phyloP scores from a whole-genome alignment of 257 asterid genomes.

The Nicotiana knightiana region DNA sequence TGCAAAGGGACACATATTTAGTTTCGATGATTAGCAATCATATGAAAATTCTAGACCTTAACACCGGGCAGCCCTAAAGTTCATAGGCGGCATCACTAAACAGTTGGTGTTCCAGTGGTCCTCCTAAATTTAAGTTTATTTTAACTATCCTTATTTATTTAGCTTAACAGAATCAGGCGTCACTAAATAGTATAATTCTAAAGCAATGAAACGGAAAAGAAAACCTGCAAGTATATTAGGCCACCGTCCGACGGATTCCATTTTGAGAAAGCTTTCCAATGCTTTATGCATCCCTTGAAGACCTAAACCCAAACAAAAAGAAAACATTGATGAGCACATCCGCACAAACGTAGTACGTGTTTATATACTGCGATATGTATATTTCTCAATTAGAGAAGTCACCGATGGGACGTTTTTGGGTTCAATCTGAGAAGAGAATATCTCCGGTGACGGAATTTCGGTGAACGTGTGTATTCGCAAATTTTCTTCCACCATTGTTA shows the following conservation, averaged over 20 bases:
- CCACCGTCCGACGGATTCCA: constrained; percentile 84
- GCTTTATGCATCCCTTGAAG: constrained; percentile 54
- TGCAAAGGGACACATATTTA: neutral
- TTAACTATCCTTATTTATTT: neutral
- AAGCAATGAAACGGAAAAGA: neutral
- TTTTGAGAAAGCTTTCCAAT: constrained; percentile 71
- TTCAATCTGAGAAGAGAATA: constrained; percentile 63
- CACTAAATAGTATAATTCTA: neutral
- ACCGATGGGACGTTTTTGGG: constrained; percentile 64
- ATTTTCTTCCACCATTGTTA: constrained; percentile 19
- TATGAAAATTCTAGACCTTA: neutral
- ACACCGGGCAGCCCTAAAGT: neutral
- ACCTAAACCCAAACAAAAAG: constrained; percentile 33
- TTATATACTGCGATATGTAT: neutral
- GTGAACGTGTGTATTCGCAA: constrained; percentile 37
- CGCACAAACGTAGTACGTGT: neutral
- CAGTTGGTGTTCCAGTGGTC: neutral
- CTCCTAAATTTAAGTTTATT: neutral
- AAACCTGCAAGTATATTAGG: constrained; percentile 76
- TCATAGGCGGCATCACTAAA: neutral
- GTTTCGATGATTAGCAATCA: neutral
- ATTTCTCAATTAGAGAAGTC: neutral
- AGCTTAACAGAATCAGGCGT: neutral
- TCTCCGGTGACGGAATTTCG: constrained; percentile 57
- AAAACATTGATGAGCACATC: neutral